Base-by-base conservation (phyloP, 75 land plant genomes). In the Pinus taeda region DNA sequence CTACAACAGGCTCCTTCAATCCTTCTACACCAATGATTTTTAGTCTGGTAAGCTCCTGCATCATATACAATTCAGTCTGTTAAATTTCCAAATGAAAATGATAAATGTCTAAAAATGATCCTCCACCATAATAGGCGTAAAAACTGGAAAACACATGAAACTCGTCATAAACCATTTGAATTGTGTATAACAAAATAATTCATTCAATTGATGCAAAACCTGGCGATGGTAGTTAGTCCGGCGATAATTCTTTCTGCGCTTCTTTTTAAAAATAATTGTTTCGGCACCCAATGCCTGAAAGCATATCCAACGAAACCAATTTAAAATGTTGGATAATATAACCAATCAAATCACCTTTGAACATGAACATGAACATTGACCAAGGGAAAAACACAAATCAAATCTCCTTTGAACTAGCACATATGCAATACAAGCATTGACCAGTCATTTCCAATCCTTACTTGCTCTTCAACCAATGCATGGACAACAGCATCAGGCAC, bases 391-490 rank as follows among this genome's bases (percentile, higher is more conserved):
- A 4, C 6, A 18, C n/a, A 26, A 24, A 71, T 14, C 60, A 45
- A 53, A 57, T 69, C 29, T 42, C 74, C 21, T 69, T 21, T 45
- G 1, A 20, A 18, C 22, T 29, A 26, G 71, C 21, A 66, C 70
- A 74, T 74, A 53, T 14, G 15, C 18, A 74, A 14, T 29, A 15
- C 20, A 33, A 72, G 37, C 13, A 74, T 15, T 55, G 62, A 33
- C 3, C 45, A 60, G 22, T 21, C 18, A 11, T 2, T 57, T 24
- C 30, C 13, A 9, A 24, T 45, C 62, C 96, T 88, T 88, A 97
- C 99, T 82, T 97, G 98, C 82, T 97, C 98, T 79, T 97, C 99
- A 37, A 95, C 99, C 74, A 91, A 88, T 59, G 98, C 99, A 83
- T 85, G 86, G 57, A 97, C 93, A 71, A 85, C 81, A 15, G 92